Base-by-base conservation (phyloP, 139 green algal species). In the Pseudopediastrum boryanum region DNA sequence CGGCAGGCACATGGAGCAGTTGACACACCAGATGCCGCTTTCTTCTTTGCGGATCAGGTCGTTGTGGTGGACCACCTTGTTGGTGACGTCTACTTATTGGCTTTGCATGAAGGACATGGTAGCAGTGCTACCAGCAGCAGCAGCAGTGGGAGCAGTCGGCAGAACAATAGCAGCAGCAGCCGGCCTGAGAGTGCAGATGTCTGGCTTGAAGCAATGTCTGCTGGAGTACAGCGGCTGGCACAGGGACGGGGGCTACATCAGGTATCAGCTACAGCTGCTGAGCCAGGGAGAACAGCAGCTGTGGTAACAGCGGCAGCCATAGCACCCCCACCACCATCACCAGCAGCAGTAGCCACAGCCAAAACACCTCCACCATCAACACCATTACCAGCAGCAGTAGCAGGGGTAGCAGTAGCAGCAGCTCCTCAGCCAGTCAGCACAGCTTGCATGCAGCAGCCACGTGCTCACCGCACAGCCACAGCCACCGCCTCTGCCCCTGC, bases 31-130 rank as follows among this genome's bases (percentile, higher is more conserved):
- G 96, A 99, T 63, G 94, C 96, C 16, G 85, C 88, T 2, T 84
- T 98, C 62, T 91, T 96, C 44, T 84, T 98, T 41, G 94, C 88
- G 1, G 96, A 99, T 84, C 90, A 89, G 31, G 25, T 97, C 13
- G 23, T 99, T 21, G 96, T 85, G 2, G 52, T 97, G 2, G 96
- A 99, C 73, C 93, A 98, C 51, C 8, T 50, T 7, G 61, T 21
- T 4, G 81, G 86, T 6, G 90, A 94, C 35, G 77, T 96, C 27
- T 99, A 95, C 56, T 50, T 92, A 29, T 44, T 98, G 43, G 92
- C 90, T 7, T 25, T 94, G 61, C 52, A 83, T 19, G 80, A 89
- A 36, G 39, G 42, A 31, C 58, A 66, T 16, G 36, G 65, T 19
- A 63, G 48, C 1, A 16, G 33, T 2, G 71, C 23, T 56, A 64